phyloP scores from a whole-genome alignment of 2,329 filamentous ascomycete genomes.

The Colletotrichum lini region DNA sequence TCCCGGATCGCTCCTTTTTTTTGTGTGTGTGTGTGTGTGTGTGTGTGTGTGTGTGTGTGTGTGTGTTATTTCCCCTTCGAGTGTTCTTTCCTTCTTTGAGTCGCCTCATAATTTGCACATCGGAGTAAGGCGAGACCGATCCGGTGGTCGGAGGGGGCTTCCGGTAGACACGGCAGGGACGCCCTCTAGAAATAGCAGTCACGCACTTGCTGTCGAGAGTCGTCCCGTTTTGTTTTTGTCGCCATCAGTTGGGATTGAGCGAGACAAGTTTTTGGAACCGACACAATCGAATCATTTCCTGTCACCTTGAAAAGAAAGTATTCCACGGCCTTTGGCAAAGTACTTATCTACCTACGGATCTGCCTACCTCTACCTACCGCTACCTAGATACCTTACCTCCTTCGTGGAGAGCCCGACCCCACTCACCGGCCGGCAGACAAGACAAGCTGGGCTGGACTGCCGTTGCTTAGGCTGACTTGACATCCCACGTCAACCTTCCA shows the following conservation, averaged over 20 bases:
- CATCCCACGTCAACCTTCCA: slow-evolving; percentile 14
- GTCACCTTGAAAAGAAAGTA: slow-evolving; percentile 18
- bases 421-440: slow-evolving; percentile 11
- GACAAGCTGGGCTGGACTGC: slow-evolving; percentile 19
- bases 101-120: slow-evolving; percentile 8
- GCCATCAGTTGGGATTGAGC: neutral
- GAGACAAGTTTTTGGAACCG: neutral
- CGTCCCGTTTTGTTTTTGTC: slow-evolving; percentile 13
- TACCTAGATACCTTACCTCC: too few relatives aligned
- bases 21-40: too few relatives aligned
- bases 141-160: slow-evolving; percentile 33
- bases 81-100: slow-evolving; percentile 14
- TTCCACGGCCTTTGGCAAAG: slow-evolving; percentile 2
- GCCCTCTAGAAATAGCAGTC: slow-evolving; percentile 30
- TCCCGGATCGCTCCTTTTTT: slow-evolving; percentile 7
- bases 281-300: slow-evolving; percentile 6
- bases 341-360: too few relatives aligned
- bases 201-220: neutral
- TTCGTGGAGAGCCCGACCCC: slow-evolving; percentile 10
- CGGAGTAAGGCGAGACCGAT: slow-evolving; percentile 16
- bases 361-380: too few relatives aligned
- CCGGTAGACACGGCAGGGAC: slow-evolving; percentile 10
- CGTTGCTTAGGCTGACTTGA: slow-evolving; percentile 25
- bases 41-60: too few relatives aligned
- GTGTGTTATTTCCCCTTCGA: neutral